phyloP scores from a whole-genome alignment of 768 basidiomycete genomes.

The Gautieria morchelliformis region DNA sequence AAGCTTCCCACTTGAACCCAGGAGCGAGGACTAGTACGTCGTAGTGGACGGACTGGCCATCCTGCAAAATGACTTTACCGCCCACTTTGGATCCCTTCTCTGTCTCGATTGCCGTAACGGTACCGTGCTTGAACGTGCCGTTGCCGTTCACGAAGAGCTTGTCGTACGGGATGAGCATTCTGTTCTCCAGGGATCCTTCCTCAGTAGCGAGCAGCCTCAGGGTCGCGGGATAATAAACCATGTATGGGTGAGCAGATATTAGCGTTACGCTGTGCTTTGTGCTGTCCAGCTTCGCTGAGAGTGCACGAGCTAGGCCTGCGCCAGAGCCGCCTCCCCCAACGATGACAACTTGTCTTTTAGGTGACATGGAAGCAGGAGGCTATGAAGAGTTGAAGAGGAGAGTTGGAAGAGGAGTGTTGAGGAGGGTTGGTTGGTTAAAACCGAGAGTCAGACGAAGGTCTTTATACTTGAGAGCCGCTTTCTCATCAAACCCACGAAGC shows the following conservation, averaged over 20 bases:
- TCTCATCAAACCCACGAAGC: no score
- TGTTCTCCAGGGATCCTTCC: constrained; percentile 5
- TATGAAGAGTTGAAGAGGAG: no score
- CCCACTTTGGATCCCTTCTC: neutral
- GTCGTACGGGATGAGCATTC: constrained; percentile 4
- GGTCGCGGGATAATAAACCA: constrained; percentile 1
- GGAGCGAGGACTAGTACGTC: constrained; percentile 15
- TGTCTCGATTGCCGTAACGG: neutral
- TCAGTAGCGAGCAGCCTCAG: constrained; percentile 9
- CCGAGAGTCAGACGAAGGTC: no score
- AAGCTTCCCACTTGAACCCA: constrained; percentile 10
- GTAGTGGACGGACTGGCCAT: constrained; percentile 13
- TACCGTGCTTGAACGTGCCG: constrained; percentile 8
- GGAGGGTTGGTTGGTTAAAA: no score
- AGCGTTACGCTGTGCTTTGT: constrained; percentile 1
- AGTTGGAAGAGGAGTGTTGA: no score
- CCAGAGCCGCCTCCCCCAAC: constrained; percentile 10
- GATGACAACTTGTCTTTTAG: constrained; percentile 6
- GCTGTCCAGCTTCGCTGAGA: constrained; percentile 4
- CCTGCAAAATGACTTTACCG: constrained; percentile 10
- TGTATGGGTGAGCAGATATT: neutral
- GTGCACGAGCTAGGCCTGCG: neutral
- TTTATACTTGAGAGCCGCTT: no score
- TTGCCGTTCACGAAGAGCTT: constrained; percentile 7
- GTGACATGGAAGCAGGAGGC: neutral